These are phyloP conservation scores for Chytridium lagenaria DNA, from an alignment of 371 early-diverging fungal species.

Conservation along the genomic window DNA sequence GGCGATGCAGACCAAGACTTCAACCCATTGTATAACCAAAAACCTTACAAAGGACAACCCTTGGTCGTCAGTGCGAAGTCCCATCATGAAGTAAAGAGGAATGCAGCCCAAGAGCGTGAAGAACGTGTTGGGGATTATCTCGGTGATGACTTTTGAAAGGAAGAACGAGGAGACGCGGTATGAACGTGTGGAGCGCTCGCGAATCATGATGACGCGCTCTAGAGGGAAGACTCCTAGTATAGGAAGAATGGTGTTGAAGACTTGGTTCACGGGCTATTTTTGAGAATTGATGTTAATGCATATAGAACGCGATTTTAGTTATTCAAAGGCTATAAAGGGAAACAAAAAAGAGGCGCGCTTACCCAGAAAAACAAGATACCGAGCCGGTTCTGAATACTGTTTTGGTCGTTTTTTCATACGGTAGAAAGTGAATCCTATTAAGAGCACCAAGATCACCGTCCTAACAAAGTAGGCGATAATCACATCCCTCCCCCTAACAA, in stretches of 20 bases:
- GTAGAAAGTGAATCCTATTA: conserved; percentile 45
- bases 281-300: no score
- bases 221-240: conserved; percentile 48
- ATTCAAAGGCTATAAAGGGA: neutral
- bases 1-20: conserved; percentile 28
- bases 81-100: conserved; percentile 49
- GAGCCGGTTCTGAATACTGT: conserved; percentile 47
- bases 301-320: conserved; percentile 32
- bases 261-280: conserved; percentile 46
- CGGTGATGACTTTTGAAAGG: conserved; percentile 44
- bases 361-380: conserved; percentile 53
- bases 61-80: conserved; percentile 34
- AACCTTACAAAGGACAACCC: conserved; percentile 37
- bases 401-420: conserved; percentile 31
- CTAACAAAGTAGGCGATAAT: conserved; percentile 43
- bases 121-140: conserved; percentile 29
- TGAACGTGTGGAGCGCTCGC: conserved; percentile 53
- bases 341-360: neutral
- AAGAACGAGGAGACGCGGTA: conserved; percentile 47
- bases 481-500: conserved; percentile 33
- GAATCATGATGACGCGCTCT: conserved; percentile 39
- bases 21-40: conserved; percentile 42
- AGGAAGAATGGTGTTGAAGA: conserved; percentile 52
- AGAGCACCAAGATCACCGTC: conserved; percentile 40
- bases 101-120: conserved; percentile 30